These are phyloP conservation scores for Candida coleopterorum DNA, from an alignment of 805 yeast species.

Conservation along the genomic window DNA sequence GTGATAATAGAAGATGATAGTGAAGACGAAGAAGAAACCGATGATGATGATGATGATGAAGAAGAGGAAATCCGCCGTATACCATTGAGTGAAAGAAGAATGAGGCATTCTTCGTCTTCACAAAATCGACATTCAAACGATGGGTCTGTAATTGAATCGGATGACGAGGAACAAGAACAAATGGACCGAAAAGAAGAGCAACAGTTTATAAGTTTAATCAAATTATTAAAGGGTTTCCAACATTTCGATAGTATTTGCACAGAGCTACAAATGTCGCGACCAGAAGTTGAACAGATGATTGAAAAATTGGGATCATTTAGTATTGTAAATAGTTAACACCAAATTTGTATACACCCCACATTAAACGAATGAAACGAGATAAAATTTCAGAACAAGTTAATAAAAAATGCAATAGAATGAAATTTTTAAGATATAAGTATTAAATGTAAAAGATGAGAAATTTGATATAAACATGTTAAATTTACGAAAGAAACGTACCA, in stretches of 20 bases:
- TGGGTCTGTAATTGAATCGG: neutral
- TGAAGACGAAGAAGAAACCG: slow-evolving; percentile 12
- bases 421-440: no score
- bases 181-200: slow-evolving; percentile 13
- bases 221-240: slow-evolving; percentile 47
- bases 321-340: slow-evolving; percentile 29
- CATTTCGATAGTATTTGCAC: slow-evolving; percentile 69
- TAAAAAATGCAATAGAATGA: no score
- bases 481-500: no score
- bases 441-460: no score
- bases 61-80: slow-evolving; percentile 5
- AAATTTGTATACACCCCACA: no score
- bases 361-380: neutral
- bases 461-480: no score
- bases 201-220: slow-evolving; percentile 35
- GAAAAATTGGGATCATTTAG: slow-evolving; percentile 33
- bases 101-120: slow-evolving; percentile 2
- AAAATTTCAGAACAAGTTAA: no score
- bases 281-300: slow-evolving; percentile 49
- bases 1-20: slow-evolving; percentile 9
- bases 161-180: slow-evolving; percentile 5
- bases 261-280: slow-evolving; percentile 51
- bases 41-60: slow-evolving; percentile 10
- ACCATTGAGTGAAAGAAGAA: slow-evolving; percentile 2
- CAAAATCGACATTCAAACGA: slow-evolving; percentile 1